Evolutionary conservation across 2,329 filamentous ascomycete species (phyloP), one percentile per base, ranked within the genome.

Genomic region (Anisogramma anomala): DNA sequence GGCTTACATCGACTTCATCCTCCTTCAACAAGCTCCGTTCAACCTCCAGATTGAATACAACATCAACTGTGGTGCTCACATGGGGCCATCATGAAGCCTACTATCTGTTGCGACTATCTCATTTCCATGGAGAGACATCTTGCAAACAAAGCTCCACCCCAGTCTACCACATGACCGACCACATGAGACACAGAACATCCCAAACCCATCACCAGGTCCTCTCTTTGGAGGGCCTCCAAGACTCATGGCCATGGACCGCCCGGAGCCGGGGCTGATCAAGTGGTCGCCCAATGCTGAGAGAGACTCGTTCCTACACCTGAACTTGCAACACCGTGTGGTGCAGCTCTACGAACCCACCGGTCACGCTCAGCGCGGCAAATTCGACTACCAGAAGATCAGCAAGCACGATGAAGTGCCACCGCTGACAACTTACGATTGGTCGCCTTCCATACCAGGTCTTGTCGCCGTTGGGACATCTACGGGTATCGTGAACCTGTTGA

Each of bases 381-480:
- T 81, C 49, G 71, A 81, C 50, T 76, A 71, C 52, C 60, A 66
- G 36, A 72, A 68, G 50, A 56, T 74, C 15, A 69, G 69, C 15
- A 71, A 73, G 36, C 74, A 80, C 50, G 72, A 78, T 53, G 74
- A 80, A 50, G 71, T 79, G 33, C 77, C 76, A 28, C 69, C 72
- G 4, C 63, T 81, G 44, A 80, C 72, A 32, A 77, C 76, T 4
- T 80, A 78, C 54, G 77, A 81, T 59, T 81, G 76, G 77, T 79
- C 76, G 10, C 72, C 76, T 19, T 67, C 66, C 22, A 64, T 73
- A n/a, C 65, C 69, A 23, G 76, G 78, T 38, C 66, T 88, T 7
- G 72, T 91, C 30, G 83, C 82, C 17, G 73, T 91, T 20, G 85
- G 85, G 30, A 83, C 82, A 9, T 72, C 77, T 11, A 78, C 77